A percentile compares a stretch with the other conserved stretches of the same genome.
These are phyloP conservation scores for Kodamaea fungicola DNA, from an alignment of 1,139 yeast genomes.

Conservation along the genomic window DNA sequence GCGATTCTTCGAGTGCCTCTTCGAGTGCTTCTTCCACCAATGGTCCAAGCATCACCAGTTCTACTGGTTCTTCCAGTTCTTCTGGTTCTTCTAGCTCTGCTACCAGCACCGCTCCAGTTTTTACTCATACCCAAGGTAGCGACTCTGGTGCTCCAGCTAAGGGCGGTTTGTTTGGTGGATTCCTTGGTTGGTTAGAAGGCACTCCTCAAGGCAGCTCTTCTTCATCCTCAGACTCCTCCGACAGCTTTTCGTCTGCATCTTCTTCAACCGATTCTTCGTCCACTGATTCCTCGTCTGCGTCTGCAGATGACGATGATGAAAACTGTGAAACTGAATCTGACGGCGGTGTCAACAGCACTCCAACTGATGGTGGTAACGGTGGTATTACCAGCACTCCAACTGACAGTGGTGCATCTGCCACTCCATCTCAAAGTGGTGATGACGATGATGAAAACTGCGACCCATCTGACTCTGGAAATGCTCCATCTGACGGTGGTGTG, in stretches of 20 bases:
- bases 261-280: slow-evolving; percentile 1
- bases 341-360: background rate
- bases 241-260: slow-evolving; percentile 2
- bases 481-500: too few relatives aligned
- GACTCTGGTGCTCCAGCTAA: slow-evolving; percentile 1
- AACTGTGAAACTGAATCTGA: slow-evolving; percentile 4
- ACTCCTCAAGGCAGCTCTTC: background rate
- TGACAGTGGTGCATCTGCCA: background rate
- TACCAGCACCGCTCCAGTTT: background rate
- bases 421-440: too few relatives aligned
- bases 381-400: background rate
- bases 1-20: background rate
- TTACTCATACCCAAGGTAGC: background rate
- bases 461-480: too few relatives aligned
- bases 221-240: slow-evolving; percentile 2
- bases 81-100: slow-evolving; percentile 1
- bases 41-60: background rate
- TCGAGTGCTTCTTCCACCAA: background rate
- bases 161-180: background rate
- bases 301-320: slow-evolving; percentile 5
- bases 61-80: slow-evolving; percentile 1
- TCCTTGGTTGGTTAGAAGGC: background rate
- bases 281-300: slow-evolving; percentile 1
- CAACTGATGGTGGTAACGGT: background rate
- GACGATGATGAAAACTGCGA: too few relatives aligned